These are phyloP conservation scores for Cynara cardunculus DNA, from an alignment of 129 eudicot species.

Conservation along the genomic window DNA sequence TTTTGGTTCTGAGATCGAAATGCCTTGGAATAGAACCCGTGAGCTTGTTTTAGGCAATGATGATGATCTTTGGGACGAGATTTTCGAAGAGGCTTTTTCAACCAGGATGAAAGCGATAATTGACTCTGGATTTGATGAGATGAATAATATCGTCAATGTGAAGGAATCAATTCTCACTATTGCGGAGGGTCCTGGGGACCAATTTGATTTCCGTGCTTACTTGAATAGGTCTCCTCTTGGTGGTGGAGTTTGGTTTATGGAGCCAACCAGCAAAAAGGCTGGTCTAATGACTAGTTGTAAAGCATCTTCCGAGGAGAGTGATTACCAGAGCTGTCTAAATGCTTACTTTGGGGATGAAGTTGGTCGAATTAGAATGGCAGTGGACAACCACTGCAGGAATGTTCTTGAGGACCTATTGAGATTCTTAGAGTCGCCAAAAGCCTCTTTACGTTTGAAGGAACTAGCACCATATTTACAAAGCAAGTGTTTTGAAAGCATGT, in stretches of 20 bases:
- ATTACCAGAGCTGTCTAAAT: constrained; percentile 61
- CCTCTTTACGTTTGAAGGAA: constrained; percentile 58
- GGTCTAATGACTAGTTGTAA: constrained; percentile 41
- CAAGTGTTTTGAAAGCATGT: constrained; percentile 69
- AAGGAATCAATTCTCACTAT: constrained; percentile 54
- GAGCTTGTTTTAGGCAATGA: constrained; percentile 94
- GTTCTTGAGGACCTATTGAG: constrained; percentile 72
- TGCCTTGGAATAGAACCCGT: constrained; percentile 90
- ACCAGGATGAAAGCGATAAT: constrained; percentile 78
- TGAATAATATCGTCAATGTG: constrained; percentile 55
- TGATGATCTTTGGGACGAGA: constrained; percentile 94
- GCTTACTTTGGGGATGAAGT: constrained; percentile 88
- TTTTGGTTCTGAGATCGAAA: constrained; percentile 91
- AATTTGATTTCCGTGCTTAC: constrained; percentile 53
- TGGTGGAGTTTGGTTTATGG: constrained; percentile 95
- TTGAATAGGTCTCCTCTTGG: constrained; percentile 52
- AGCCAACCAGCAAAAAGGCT: constrained; percentile 43
- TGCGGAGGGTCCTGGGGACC: constrained; percentile 39
- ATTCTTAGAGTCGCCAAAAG: constrained; percentile 94
- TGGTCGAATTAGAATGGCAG: constrained; percentile 78
- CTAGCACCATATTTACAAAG: constrained; percentile 75
- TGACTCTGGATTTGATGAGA: constrained; percentile 53
- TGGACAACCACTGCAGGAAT: constrained; percentile 70
- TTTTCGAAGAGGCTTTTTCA: constrained; percentile 78
- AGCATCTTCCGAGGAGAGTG: constrained; percentile 42